These are phyloP conservation scores for Raddia guianensis DNA, from an alignment of 176 grass and related monocot genomes.

Conservation along the genomic window DNA sequence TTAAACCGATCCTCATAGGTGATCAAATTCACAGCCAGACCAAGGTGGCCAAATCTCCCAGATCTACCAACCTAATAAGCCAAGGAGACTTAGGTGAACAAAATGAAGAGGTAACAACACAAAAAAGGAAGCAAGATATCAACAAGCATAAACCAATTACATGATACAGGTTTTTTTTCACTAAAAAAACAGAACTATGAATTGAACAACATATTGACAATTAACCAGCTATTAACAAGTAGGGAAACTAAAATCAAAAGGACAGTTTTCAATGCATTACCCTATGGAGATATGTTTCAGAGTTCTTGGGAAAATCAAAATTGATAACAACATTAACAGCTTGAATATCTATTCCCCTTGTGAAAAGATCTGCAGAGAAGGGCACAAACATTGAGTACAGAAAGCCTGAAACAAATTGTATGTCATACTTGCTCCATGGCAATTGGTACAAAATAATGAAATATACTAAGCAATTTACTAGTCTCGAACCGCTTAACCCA, in stretches of 20 bases:
- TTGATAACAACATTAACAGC: conserved; percentile 99
- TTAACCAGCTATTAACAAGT: neutral
- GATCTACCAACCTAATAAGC: conserved; percentile 86
- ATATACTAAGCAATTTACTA: conserved; percentile 10
- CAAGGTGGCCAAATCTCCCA: conserved; percentile 92
- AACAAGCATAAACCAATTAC: conserved; percentile 9
- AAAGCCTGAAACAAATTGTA: conserved; percentile 6
- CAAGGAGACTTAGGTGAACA: neutral
- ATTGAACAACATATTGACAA: neutral
- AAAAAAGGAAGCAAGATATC: conserved; percentile 16
- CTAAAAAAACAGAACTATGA: neutral
- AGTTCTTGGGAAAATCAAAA: conserved; percentile 98
- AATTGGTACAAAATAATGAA: conserved; percentile 33
- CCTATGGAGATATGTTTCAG: conserved; percentile 99
- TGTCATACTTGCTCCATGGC: neutral
- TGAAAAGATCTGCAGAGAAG: conserved; percentile 85
- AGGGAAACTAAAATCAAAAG: conserved; percentile 4
- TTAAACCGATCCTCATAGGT: conserved; percentile 97
- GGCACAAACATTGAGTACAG: neutral
- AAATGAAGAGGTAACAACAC: neutral
- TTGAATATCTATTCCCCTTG: conserved; percentile 98
- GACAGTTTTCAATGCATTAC: conserved; percentile 44
- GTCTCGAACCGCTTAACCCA: neutral
- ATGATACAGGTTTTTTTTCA: neutral
- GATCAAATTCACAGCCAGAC: conserved; percentile 93